Evolutionary conservation across 2,329 filamentous ascomycete genomes (phyloP).

Genomic region (Fusarium sp.): DNA sequence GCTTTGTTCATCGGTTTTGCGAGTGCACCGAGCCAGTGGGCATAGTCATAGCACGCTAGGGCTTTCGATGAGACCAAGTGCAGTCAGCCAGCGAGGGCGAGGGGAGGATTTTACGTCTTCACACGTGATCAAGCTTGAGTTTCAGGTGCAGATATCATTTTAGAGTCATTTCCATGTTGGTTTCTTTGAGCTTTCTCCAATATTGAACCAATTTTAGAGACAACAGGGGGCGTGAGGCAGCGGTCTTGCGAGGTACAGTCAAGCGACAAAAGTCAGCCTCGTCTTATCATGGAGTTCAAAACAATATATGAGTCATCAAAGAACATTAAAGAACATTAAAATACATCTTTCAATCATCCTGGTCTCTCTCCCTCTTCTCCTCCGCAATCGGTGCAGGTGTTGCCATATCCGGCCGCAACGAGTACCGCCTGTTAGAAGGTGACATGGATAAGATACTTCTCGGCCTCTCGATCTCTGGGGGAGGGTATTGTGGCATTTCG

Average conservation of each 20-base stretch:
- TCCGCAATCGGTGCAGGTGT: neutral
- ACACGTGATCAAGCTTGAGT: neutral
- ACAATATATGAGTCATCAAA: neutral
- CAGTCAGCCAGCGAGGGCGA: neutral
- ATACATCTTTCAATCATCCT: neutral
- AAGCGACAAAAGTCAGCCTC: neutral
- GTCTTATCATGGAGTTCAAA: neutral
- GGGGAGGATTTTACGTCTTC: neutral
- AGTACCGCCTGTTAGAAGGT: neutral
- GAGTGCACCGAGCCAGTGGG: neutral
- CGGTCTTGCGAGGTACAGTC: neutral
- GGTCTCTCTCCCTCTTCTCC: neutral
- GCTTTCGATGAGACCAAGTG: neutral
- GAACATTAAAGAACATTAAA: neutral
- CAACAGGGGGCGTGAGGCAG: neutral
- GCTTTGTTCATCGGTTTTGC: neutral
- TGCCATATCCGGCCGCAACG: neutral
- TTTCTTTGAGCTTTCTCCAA: accelerated
- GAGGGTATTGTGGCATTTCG: neutral
- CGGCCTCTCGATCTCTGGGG: neutral
- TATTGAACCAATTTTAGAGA: neutral
- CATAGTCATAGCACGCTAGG: neutral
- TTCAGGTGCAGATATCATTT: neutral
- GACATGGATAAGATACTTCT: neutral
- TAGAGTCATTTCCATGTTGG: neutral